These are phyloP conservation scores for Quercus gilva DNA, from an alignment of 306 rosid species.

Conservation along the genomic window DNA sequence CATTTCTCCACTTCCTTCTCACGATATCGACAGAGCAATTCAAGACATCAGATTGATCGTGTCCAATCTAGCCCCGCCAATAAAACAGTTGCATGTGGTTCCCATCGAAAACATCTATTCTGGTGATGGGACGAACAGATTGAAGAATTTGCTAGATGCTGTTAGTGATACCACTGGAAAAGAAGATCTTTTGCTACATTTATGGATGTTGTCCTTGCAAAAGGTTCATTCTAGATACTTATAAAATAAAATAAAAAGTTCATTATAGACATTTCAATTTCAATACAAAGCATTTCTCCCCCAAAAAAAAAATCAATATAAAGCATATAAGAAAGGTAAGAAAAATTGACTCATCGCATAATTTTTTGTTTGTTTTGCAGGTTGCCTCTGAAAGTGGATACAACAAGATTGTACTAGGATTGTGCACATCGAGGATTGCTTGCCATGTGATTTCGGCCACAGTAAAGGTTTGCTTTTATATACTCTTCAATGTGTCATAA, in stretches of 20 bases:
- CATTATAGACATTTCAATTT: too few species aligned
- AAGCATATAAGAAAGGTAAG: not conserved
- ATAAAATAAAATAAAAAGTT: too few species aligned
- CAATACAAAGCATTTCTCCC: too few species aligned
- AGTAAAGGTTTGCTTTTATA: constrained; percentile 56
- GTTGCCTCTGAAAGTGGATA: constrained; percentile 74
- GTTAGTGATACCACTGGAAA: constrained; percentile 75
- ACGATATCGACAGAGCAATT: constrained; percentile 39
- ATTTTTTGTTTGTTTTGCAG: constrained; percentile 26
- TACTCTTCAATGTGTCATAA: not conserved
- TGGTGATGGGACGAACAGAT: constrained; percentile 47
- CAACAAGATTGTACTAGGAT: constrained; percentile 73
- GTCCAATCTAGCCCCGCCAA: constrained; percentile 55
- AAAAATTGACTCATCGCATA: not conserved
- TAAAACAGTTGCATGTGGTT: constrained; percentile 61
- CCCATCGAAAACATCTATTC: constrained; percentile 60
- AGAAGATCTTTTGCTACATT: constrained; percentile 69
- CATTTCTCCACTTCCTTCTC: constrained; percentile 40
- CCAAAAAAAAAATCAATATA: too few species aligned
- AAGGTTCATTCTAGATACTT: constrained; percentile 50
- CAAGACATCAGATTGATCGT: constrained; percentile 49
- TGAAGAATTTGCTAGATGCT: constrained; percentile 38
- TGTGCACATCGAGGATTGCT: constrained; percentile 87
- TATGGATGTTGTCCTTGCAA: constrained; percentile 78
- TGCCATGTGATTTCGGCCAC: constrained; percentile 79